phyloP scores from a whole-genome alignment of 768 basidiomycete species.

The Rhizopogon sp. region DNA sequence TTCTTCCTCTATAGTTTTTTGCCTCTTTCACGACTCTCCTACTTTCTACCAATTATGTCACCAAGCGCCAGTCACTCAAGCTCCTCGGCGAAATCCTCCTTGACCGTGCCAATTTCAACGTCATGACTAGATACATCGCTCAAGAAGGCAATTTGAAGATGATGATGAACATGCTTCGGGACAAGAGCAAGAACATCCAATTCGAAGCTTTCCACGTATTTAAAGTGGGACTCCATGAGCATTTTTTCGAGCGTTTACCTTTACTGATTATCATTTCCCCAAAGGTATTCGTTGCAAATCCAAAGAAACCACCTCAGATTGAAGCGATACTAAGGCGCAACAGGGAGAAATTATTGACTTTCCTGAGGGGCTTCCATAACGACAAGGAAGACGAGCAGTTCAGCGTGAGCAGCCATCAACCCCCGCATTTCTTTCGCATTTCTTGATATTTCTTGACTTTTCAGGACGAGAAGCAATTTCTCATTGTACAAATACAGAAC shows the following conservation, averaged over 20 bases:
- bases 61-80: conserved; percentile 98
- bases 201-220: conserved; percentile 99
- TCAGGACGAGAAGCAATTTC: conserved; percentile 92
- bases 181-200: conserved; percentile 99
- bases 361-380: conserved; percentile 93
- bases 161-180: conserved; percentile 99
- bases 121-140: conserved; percentile 97
- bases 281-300: conserved; percentile 97
- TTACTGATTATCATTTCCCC: not conserved
- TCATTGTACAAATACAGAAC: conserved; percentile 86
- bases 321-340: conserved; percentile 87
- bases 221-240: conserved; percentile 59
- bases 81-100: conserved; percentile 96
- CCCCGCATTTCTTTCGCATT: not conserved
- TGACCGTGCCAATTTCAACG: conserved; percentile 95
- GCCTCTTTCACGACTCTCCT: conserved; percentile 90
- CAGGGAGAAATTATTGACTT: conserved; percentile 87
- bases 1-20: conserved; percentile 68
- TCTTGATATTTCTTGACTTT: conserved; percentile 1
- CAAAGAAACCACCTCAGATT: conserved; percentile 96
- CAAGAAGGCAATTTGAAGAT: conserved; percentile 96
- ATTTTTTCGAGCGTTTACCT: not conserved
- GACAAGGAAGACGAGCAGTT: conserved; percentile 99
- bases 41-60: conserved; percentile 93
- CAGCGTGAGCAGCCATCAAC: conserved; percentile 44